These are phyloP conservation scores for Vitis hybrid DNA, from an alignment of 177 flowering plant genomes.

Conservation along the genomic window DNA sequence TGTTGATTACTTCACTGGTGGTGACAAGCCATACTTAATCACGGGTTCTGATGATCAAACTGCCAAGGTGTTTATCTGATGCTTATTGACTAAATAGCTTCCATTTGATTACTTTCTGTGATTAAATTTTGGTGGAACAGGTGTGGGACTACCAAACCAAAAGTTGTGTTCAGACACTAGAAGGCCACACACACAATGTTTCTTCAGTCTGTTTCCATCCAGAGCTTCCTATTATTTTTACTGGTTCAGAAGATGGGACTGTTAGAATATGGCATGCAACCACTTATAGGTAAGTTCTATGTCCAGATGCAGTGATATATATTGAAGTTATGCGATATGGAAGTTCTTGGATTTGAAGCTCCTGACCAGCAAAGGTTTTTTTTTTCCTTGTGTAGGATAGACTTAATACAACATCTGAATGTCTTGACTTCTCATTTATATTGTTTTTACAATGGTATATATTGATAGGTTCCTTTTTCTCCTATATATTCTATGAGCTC, in stretches of 20 bases:
- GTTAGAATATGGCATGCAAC: constrained; percentile 95
- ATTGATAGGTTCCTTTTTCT: no score
- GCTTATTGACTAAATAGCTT: neutral
- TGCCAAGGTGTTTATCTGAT: constrained; percentile 63
- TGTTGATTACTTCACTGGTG: constrained; percentile 90
- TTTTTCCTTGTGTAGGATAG: no score
- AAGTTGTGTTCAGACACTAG: constrained; percentile 92
- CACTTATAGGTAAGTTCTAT: constrained; percentile 63
- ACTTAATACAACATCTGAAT: no score
- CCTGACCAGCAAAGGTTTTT: no score
- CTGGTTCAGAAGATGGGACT: constrained; percentile 99
- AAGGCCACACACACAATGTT: constrained; percentile 94
- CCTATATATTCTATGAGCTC: no score
- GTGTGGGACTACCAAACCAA: constrained; percentile 97
- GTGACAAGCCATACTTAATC: constrained; percentile 85
- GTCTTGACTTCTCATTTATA: no score
- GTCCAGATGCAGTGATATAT: neutral
- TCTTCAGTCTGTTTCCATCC: constrained; percentile 95
- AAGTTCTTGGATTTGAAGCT: no score
- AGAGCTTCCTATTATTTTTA: constrained; percentile 85
- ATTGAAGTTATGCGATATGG: no score
- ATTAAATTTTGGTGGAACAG: constrained; percentile 25
- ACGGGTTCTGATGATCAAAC: constrained; percentile 99
- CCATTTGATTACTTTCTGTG: no score
- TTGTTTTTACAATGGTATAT: no score